Evolutionary conservation across 192 early-diverging fungal genomes (phyloP).

Genomic region (Podila clonocystis): DNA sequence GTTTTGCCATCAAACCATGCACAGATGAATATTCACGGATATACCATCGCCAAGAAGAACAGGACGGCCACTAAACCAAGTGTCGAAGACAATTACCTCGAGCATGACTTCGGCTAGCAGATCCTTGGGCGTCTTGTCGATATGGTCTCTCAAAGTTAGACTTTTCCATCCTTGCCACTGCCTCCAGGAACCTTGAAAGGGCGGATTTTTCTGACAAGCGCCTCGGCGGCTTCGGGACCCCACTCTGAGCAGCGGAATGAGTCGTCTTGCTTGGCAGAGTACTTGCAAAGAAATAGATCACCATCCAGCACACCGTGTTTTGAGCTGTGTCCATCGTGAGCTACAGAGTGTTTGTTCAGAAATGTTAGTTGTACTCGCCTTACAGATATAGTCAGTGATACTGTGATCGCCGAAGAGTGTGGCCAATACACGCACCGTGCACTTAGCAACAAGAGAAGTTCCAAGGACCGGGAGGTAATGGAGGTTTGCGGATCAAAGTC

Average conservation of each 20-base stretch:
- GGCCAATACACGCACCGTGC: too few species aligned
- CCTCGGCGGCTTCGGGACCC: background rate
- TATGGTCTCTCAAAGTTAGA: background rate
- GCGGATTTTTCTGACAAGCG: background rate
- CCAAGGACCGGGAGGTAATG: too few species aligned
- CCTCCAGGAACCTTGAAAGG: background rate
- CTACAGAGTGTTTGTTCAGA: background rate
- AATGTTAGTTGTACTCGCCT: background rate
- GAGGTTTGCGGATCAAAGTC: too few species aligned
- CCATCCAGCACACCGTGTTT: background rate
- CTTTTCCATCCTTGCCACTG: background rate
- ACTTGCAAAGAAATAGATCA: too few species aligned
- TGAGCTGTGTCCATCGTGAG: background rate
- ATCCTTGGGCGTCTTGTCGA: background rate
- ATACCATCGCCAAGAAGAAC: background rate
- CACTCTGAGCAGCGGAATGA: background rate
- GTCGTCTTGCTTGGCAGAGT: background rate
- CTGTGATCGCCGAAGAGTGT: too few species aligned
- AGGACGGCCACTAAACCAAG: background rate
- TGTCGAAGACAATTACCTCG: background rate
- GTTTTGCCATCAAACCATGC: too few species aligned
- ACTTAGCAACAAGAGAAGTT: too few species aligned
- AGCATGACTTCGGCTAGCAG: background rate
- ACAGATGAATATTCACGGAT: background rate
- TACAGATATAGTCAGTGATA: background rate